Evolutionary conservation across 352 stramenopile species (phyloP).

Genomic region (Phytophthora pluvialis): DNA sequence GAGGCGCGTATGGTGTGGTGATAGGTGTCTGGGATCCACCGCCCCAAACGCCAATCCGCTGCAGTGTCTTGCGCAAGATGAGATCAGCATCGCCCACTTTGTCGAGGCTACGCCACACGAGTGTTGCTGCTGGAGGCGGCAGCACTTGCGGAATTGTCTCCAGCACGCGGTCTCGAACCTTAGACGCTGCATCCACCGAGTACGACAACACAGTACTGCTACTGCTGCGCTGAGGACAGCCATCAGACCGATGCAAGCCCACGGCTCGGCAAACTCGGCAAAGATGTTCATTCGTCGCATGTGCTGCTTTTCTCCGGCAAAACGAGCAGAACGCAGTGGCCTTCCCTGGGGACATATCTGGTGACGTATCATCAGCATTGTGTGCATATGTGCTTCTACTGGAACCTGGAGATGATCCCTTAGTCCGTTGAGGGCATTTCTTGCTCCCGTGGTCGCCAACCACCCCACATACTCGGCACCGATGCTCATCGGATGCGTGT

Average conservation of each 20-base stretch:
- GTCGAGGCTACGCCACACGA: constrained; percentile 71
- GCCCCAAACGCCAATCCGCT: constrained; percentile 80
- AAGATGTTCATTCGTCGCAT: constrained; percentile 61
- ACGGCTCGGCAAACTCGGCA: constrained; percentile 65
- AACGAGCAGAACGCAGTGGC: constrained; percentile 56
- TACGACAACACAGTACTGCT: constrained; percentile 63
- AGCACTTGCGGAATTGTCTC: constrained; percentile 66
- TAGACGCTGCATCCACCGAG: constrained; percentile 70
- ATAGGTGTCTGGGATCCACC: constrained; percentile 84
- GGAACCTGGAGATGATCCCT: constrained; percentile 7
- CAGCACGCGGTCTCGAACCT: constrained; percentile 61
- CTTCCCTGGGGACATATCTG: constrained; percentile 17
- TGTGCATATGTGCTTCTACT: constrained; percentile 23
- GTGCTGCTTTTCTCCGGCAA: constrained; percentile 62
- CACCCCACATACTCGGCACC: constrained; percentile 67
- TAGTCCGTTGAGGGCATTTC: constrained; percentile 48
- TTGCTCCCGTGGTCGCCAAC: constrained; percentile 70
- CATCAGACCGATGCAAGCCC: constrained; percentile 64
- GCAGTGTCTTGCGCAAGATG: constrained; percentile 71
- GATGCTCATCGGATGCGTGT: constrained; percentile 68
- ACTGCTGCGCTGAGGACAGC: constrained; percentile 49
- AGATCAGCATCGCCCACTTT: constrained; percentile 78
- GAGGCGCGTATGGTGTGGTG: constrained; percentile 69
- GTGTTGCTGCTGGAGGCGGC: constrained; percentile 49
- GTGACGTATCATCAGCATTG: constrained; percentile 31